These are phyloP conservation scores for Boletus tomentosulus DNA, from an alignment of 768 basidiomycete species.

Conservation along the genomic window DNA sequence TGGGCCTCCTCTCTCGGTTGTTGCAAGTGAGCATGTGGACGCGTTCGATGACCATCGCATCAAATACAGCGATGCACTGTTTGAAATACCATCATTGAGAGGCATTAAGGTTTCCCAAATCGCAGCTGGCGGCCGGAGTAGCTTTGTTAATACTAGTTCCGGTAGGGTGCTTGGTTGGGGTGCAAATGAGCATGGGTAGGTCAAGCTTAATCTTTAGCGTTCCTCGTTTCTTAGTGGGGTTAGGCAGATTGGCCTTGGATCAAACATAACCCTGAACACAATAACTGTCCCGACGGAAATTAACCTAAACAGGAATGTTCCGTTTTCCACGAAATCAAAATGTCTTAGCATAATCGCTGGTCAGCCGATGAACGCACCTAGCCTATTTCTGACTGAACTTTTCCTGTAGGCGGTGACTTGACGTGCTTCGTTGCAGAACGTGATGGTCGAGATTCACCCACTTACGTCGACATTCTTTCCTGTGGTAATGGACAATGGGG, in stretches of 20 bases:
- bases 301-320: slow-evolving; percentile 57
- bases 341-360: slow-evolving; percentile 69
- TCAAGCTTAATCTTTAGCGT: background rate
- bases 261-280: slow-evolving; percentile 54
- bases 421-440: slow-evolving; percentile 75
- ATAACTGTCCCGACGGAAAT: slow-evolving; percentile 86
- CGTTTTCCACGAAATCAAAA: slow-evolving; percentile 47
- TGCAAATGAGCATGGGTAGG: slow-evolving; percentile 81
- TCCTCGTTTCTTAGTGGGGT: slow-evolving; percentile 2
- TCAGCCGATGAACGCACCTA: slow-evolving; percentile 19
- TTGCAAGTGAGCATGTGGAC: slow-evolving; percentile 26
- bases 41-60: slow-evolving; percentile 40
- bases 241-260: slow-evolving; percentile 81
- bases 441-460: slow-evolving; percentile 29
- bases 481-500: slow-evolving; percentile 86
- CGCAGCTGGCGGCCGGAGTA: slow-evolving; percentile 66
- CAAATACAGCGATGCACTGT: slow-evolving; percentile 63
- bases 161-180: slow-evolving; percentile 88
- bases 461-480: slow-evolving; percentile 56
- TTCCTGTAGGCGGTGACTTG: slow-evolving; percentile 60
- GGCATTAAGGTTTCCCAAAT: slow-evolving; percentile 64
- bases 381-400: background rate
- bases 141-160: slow-evolving; percentile 62
- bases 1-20: slow-evolving; percentile 2
- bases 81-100: slow-evolving; percentile 71